Evolutionary conservation across 768 basidiomycete species (phyloP), one percentile per base, ranked within the genome.

Genomic region (Trichaptum fuscoviolaceum): DNA sequence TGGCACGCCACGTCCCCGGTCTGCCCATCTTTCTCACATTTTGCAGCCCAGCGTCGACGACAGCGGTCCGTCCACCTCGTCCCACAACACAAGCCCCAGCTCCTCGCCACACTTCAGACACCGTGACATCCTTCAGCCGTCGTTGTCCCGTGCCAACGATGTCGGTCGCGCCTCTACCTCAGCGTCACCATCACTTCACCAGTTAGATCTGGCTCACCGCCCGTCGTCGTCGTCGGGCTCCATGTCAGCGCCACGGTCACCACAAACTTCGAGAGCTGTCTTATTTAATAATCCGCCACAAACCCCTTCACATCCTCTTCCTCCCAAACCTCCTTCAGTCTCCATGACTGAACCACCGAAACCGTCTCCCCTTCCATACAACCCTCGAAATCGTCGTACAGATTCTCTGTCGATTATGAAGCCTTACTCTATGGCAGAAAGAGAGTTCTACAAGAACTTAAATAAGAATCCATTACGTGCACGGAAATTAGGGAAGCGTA

Each of bases 351-450:
- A 52, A 52, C 67, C 72, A 12, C 69, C 72, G 1, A 68, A 70
- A 52, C 71, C 73, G 6, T 75, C 83, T 1, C 69, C 78, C 34
- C 73, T 85, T 26, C 87, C 89, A 5, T 93, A 93, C 75, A 87
- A 83, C 65, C 91, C 91, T 3, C 80, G 77, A 42, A 81, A 81
- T 63, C 82, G 91, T 58, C 80, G 84, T 70, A 84, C 91, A 0
- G 84, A 87, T 17, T 80, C 91, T 18, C 76, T 76, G 30, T 84
- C 85, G 7, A 84, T 92, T 57, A 83, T 91, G 69, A 73, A 84
- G 3, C 91, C 91, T 1, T 82, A 92, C 71, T 80, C 90, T 7
- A 80, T 77, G 24, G 79, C 81, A 57, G 91, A 93, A 75, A 80
- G 88, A 64, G 83, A 87, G 64, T 77, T 75, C 69, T 89, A 84